Base-by-base conservation (phyloP, 805 yeast species). In the Candida schatavii region DNA sequence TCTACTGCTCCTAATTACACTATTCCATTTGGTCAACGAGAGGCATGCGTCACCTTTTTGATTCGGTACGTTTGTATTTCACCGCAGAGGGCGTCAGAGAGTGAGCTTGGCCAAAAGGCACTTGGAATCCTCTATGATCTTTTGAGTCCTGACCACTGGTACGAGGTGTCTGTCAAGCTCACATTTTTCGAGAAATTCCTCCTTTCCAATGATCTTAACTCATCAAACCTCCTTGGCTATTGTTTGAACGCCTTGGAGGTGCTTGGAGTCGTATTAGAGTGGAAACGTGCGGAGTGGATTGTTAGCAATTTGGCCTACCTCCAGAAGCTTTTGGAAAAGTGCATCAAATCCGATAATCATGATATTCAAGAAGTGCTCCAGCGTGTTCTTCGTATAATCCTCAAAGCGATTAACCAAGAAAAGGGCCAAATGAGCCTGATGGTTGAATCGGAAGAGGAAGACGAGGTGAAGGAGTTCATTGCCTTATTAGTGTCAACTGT, bases 211-310 rank as follows among this genome's bases (percentile, higher is more conserved):
- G 97, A 91, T 48, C 68, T 85, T 44, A 78, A 75, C 28, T 76
- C 88, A 11, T 75, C 80, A 27, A 82, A 82, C 46, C 74, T 85
- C 31, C 59, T 88, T 19, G 88, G 89, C 2, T 84, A 85, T 51
- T 86, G 96, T 51, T 69, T 90, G 54, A 95, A 93, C 63, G 96
- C 99, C 0, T 65, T 95, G 38, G 96, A 88, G 58, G 97, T 93
- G 0, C 71, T 93, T 35, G 82, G 84, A 9, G 86, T 89, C 35
- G 88, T 89, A 1, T 68, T 93, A 41, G 86, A 83, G 48, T 86
- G 88, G 75, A 86, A 86, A 62, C 61, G 80, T 2, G 62, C 85
- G 0, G 78, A 72, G 11, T 93, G 97, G 97, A 83, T 93, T 40
- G 65, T 85, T 32, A 76, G 79, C 2, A 85, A 89, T 48, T 62